These are phyloP conservation scores for Botryotinia convoluta DNA, from an alignment of 2,329 filamentous ascomycete genomes.

Conservation along the genomic window DNA sequence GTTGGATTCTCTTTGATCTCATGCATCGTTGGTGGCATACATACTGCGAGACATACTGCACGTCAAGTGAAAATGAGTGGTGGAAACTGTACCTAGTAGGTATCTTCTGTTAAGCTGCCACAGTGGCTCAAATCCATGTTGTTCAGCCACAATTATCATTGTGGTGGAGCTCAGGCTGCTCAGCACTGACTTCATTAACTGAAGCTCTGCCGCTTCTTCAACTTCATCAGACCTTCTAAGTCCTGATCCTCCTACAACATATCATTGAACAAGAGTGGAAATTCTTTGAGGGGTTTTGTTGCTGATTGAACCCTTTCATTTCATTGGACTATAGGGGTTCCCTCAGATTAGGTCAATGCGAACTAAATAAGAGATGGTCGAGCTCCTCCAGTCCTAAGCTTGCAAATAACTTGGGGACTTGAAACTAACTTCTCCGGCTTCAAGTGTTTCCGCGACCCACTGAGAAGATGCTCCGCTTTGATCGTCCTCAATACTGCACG, in stretches of 20 bases:
- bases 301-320: not conserved
- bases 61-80: not conserved
- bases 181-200: not conserved
- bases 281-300: too few relatives aligned
- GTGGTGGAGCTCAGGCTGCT: not conserved
- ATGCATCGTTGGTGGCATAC: not conserved
- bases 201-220: not conserved
- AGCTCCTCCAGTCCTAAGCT: not conserved
- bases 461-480: not conserved
- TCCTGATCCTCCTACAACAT: too few relatives aligned
- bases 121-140: not conserved
- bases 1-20: not conserved
- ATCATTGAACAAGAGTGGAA: not conserved
- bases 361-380: not conserved
- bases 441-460: not conserved
- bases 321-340: too few relatives aligned
- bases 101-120: not conserved
- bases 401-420: not conserved
- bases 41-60: not conserved
- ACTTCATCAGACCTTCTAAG: not conserved
- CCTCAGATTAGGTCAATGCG: not conserved
- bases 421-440: slow-evolving; percentile 2
- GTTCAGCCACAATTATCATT: not conserved
- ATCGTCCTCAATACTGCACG: not conserved
- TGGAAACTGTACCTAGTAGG: not conserved